Base-by-base conservation (phyloP, 768 basidiomycete genomes). In the Hortiboletus campestris region DNA sequence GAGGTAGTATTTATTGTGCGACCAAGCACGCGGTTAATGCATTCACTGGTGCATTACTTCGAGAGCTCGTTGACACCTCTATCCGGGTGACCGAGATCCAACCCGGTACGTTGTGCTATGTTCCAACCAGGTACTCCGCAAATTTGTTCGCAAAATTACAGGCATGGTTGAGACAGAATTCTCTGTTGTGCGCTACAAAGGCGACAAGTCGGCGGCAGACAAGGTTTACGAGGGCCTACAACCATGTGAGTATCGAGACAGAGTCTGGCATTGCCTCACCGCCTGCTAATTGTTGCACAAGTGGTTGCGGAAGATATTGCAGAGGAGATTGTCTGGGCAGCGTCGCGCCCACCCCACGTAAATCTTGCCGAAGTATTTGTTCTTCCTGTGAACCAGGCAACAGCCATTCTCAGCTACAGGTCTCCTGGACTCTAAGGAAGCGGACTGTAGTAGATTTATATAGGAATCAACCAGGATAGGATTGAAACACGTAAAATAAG, bases 301-400 rank as follows among this genome's bases (percentile, higher is more conserved):
- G 91, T 96, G 71, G 80, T 82, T 7, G 85, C 87, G 8, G 80
- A 87, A 56, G 94, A 98, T 67, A 88, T 98, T 44, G 97, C 97
- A 1, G 97, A 99, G 70, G 94, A 98, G 73, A 95, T 99, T 65
- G 94, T 96, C 19, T 99, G 96, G 96, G 86, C 86, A 14, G 96
- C 97, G 19, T 80, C 89, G 12, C 86, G 95, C 40, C 95, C 95
- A 12, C 79, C 90, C 39, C 95, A 96, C 66, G 91, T 98, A 43
- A 94, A 98, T 68, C 80, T 98, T 41, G 93, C 91, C 1, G 88
- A 94, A 65, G 72, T 90, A 12, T 82, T 84, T 53, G 79, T 92
- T 43, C 82, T 91, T 62, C 90, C 90, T 2, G 85, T 86, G 31
- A 90, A 90, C 68, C 90, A 92, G 74, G 90, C 90, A 34, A 77